Percentiles rank a stretch among this genome's conserved stretches.
phyloP scores from a whole-genome alignment of 2,329 filamentous ascomycete genomes.

The Claviceps sp. region DNA sequence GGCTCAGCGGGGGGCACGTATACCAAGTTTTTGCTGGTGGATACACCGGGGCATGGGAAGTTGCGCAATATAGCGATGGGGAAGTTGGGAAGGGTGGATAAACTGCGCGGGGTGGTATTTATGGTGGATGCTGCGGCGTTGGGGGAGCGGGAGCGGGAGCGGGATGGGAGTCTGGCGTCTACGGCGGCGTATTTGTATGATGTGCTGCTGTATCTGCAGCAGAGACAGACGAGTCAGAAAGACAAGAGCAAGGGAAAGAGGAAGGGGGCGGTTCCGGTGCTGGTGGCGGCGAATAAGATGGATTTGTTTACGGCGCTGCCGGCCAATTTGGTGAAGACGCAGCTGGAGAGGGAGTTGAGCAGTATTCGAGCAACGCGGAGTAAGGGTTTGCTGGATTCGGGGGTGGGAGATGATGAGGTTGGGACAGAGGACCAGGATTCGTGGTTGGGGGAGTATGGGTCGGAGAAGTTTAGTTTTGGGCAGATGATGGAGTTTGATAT shows the following conservation, averaged over 20 bases:
- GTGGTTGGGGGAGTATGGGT: constrained; percentile 72
- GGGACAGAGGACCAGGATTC: constrained; percentile 61
- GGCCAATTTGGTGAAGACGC: constrained; percentile 56
- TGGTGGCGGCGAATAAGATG: constrained; percentile 88
- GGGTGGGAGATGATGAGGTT: constrained; percentile 51
- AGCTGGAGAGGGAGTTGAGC: constrained; percentile 69
- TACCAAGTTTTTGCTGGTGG: constrained; percentile 62
- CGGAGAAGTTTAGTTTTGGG: constrained; percentile 63
- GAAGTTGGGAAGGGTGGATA: constrained; percentile 28
- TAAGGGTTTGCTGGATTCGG: constrained; percentile 72
- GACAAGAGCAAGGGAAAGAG: constrained; percentile 19
- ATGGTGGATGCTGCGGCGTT: constrained; percentile 73
- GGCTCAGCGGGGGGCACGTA: constrained; percentile 28
- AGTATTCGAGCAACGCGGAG: constrained; percentile 63
- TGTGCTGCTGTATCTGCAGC: constrained; percentile 70
- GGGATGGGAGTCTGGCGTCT: constrained; percentile 39
- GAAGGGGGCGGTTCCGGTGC: constrained; percentile 45
- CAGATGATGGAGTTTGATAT: constrained; percentile 77
- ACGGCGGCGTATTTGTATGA: constrained; percentile 82
- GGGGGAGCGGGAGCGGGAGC: constrained; percentile 32
- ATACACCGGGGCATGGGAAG: constrained; percentile 94
- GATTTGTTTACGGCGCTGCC: constrained; percentile 91
- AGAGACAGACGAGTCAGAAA: constrained; percentile 43
- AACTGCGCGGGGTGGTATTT: constrained; percentile 66
- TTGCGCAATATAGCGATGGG: constrained; percentile 58